These are phyloP conservation scores for Podaxis sp. DNA, from an alignment of 768 basidiomycete genomes.

Conservation along the genomic window DNA sequence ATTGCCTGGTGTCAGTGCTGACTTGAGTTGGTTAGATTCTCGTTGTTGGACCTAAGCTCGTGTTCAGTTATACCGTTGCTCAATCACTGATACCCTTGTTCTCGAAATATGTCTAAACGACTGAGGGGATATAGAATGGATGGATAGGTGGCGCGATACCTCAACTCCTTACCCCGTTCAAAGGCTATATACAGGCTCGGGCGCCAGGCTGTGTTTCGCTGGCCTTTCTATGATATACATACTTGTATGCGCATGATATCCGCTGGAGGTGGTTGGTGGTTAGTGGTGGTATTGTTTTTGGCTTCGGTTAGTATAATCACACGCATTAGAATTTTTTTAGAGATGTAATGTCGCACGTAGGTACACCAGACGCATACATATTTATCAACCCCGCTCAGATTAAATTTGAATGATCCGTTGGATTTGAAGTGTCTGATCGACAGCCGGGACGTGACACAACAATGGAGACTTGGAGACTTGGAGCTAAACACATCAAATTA, in stretches of 20 bases:
- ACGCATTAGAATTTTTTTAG: too few relatives aligned
- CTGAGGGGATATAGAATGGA: background rate
- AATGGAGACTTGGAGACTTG: too few relatives aligned
- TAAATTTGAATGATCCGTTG: too few relatives aligned
- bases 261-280: background rate
- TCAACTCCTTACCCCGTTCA: background rate
- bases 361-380: too few relatives aligned
- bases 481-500: too few relatives aligned
- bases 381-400: too few relatives aligned
- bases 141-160: background rate
- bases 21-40: slow-evolving; percentile 59
- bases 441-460: too few relatives aligned
- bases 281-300: too few relatives aligned
- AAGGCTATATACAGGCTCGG: background rate
- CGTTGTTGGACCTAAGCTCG: slow-evolving; percentile 95
- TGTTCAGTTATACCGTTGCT: slow-evolving; percentile 97
- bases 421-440: too few relatives aligned
- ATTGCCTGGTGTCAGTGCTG: background rate
- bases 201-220: background rate
- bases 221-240: background rate
- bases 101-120: slow-evolving; percentile 70
- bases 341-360: too few relatives aligned
- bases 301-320: too few relatives aligned
- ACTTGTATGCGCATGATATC: background rate
- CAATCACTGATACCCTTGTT: slow-evolving; percentile 95